Conservation (phyloP, 108 stramenopile species). For the Fragilariopsis cylindrus region DNA sequence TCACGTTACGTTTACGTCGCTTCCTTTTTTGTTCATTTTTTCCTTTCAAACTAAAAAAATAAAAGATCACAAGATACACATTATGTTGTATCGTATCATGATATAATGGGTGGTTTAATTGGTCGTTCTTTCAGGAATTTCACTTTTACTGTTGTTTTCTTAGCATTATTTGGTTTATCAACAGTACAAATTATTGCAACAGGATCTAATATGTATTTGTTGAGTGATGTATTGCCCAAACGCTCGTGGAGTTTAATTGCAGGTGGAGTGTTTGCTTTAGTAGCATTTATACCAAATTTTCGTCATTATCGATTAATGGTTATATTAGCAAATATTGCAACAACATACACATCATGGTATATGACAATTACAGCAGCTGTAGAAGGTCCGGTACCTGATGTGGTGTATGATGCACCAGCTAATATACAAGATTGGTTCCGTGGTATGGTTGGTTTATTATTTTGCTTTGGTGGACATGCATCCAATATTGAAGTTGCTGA, state of each 20-base stretch:
- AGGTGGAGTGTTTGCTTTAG: constrained; percentile 14
- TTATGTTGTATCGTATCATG: constrained; percentile 27
- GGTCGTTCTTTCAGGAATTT: background rate
- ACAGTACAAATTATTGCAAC: constrained; percentile 31
- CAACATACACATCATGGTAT: constrained; percentile 22
- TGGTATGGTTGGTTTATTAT: constrained; percentile 22
- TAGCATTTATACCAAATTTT: constrained; percentile 30
- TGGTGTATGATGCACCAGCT: constrained; percentile 18
- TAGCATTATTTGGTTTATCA: constrained; percentile 15
- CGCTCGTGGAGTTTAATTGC: constrained; percentile 17
- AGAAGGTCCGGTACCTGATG: constrained; percentile 13
- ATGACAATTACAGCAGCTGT: constrained; percentile 8
- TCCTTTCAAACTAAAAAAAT: too few relatives aligned
- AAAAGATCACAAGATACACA: constrained; percentile 2
- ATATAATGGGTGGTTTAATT: constrained; percentile 19
- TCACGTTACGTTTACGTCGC: too few relatives aligned
- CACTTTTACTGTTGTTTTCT: constrained; percentile 20
- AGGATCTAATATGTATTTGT: constrained; percentile 21
- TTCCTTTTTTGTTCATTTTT: too few relatives aligned
- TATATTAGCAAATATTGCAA: constrained; percentile 16
- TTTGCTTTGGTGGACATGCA: constrained; percentile 28
- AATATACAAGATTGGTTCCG: constrained; percentile 8
- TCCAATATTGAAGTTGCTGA: constrained; percentile 31
- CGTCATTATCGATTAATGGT: constrained; percentile 28
- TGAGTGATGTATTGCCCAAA: constrained; percentile 4